Conservation (phyloP, 345 rosid species). For the Gynandropsis gynandra region DNA sequence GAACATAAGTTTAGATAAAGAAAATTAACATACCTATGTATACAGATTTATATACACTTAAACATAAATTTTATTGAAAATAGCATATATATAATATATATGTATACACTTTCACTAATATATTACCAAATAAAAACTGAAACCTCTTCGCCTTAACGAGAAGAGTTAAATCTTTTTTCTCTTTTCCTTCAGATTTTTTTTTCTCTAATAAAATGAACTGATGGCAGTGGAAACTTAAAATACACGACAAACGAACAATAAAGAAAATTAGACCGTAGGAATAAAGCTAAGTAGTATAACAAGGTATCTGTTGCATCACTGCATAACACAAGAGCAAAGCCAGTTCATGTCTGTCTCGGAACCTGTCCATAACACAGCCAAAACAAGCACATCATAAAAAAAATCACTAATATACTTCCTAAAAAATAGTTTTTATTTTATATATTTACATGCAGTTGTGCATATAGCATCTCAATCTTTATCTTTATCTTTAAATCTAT, state of each 20-base stretch:
- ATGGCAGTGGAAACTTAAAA: slow-evolving; percentile 12
- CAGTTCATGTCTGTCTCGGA: slow-evolving; percentile 59
- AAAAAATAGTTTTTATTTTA: no score
- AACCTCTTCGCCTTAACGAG: background rate
- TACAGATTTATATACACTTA: slow-evolving; percentile 21
- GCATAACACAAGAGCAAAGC: slow-evolving; percentile 24
- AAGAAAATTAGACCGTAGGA: slow-evolving; percentile 14
- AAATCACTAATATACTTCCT: no score
- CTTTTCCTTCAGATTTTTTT: background rate
- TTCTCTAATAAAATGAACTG: slow-evolving; percentile 7
- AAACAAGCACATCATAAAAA: background rate
- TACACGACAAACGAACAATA: slow-evolving; percentile 14
- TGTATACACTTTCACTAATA: slow-evolving; percentile 6
- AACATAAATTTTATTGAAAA: slow-evolving; percentile 19
- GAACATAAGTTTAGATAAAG: no score
- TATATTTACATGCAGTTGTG: no score
- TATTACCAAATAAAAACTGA: slow-evolving; percentile 14
- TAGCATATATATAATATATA: slow-evolving; percentile 8
- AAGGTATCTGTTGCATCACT: slow-evolving; percentile 26
- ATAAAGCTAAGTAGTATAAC: slow-evolving; percentile 24
- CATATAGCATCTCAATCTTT: no score
- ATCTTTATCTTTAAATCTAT: no score
- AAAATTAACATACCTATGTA: no score
- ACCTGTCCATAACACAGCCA: slow-evolving; percentile 43
- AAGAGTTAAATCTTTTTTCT: slow-evolving; percentile 23